Percentiles rank a stretch among this genome's conserved stretches.
Evolutionary conservation across 2,329 filamentous ascomycete species (phyloP).

Genomic region (Pezicula carpinea): DNA sequence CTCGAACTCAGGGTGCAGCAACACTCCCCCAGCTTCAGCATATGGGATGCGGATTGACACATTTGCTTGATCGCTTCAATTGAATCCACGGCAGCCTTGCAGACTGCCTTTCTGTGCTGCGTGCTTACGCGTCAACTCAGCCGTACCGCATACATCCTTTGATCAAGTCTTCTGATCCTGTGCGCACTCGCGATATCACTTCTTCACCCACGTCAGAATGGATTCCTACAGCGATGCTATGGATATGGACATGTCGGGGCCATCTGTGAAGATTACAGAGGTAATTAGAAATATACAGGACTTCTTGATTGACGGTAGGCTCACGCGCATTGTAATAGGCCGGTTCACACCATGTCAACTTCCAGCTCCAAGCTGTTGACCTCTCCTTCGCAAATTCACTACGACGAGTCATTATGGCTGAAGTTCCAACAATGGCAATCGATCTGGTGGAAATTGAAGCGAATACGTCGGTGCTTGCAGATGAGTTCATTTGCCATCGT

Average conservation of each 20-base stretch:
- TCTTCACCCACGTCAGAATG: conserved; percentile 31
- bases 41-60: neutral
- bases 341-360: conserved; percentile 77
- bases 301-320: conserved; percentile 6
- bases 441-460: conserved; percentile 88
- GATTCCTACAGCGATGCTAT: conserved; percentile 38
- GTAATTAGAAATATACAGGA: conserved; percentile 20
- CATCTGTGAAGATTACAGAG: conserved; percentile 41
- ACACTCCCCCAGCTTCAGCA: neutral
- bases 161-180: neutral
- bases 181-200: neutral
- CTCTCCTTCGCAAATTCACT: conserved; percentile 90
- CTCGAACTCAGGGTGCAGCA: no score
- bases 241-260: conserved; percentile 37
- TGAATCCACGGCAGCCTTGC: conserved; percentile 16
- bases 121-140: conserved; percentile 1
- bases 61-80: neutral
- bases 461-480: conserved; percentile 93
- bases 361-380: conserved; percentile 84
- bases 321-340: conserved; percentile 48
- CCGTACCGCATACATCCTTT: neutral
- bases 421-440: conserved; percentile 91
- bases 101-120: conserved; percentile 9
- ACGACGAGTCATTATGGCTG: conserved; percentile 84
- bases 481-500: conserved; percentile 93